Conservation (phyloP, 1,284 basidiomycete genomes). For the Ceratobasidium sp. region DNA sequence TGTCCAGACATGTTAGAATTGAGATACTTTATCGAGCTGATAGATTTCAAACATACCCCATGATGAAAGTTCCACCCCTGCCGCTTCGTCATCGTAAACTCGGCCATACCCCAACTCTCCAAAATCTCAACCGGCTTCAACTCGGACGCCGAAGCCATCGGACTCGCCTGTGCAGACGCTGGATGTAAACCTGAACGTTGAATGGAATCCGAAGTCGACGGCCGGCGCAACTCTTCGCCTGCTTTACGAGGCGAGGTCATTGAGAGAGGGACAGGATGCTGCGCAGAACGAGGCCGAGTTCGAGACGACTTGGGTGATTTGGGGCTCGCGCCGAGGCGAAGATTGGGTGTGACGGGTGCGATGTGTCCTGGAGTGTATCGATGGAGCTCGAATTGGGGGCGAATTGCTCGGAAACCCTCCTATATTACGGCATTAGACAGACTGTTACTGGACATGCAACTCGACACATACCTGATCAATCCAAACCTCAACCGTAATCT, state of each 20-base stretch:
- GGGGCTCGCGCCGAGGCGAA: conserved; percentile 11
- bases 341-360: conserved; percentile 14
- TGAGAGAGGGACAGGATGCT: conserved; percentile 21
- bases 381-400: conserved; percentile 70
- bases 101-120: conserved; percentile 59
- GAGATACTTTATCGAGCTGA: background rate
- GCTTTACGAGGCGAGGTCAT: conserved; percentile 49
- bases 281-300: conserved; percentile 7
- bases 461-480: conserved; percentile 70
- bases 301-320: background rate
- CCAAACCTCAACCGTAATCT: conserved; percentile 70
- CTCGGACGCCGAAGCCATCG: conserved; percentile 56
- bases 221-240: conserved; percentile 51
- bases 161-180: conserved; percentile 47
- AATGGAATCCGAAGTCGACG: conserved; percentile 6
- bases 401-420: conserved; percentile 77
- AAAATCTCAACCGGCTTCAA: conserved; percentile 47
- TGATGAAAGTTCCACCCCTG: conserved; percentile 77
- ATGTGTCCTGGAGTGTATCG: conserved; percentile 57
- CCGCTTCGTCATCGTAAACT: conserved; percentile 72
- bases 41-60: conserved; percentile 56
- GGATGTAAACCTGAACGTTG: too few relatives aligned
- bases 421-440: conserved; percentile 33
- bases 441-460: background rate
- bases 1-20: conserved; percentile 10